phyloP scores from a whole-genome alignment of 768 basidiomycete genomes.

The Boletellus ananas region DNA sequence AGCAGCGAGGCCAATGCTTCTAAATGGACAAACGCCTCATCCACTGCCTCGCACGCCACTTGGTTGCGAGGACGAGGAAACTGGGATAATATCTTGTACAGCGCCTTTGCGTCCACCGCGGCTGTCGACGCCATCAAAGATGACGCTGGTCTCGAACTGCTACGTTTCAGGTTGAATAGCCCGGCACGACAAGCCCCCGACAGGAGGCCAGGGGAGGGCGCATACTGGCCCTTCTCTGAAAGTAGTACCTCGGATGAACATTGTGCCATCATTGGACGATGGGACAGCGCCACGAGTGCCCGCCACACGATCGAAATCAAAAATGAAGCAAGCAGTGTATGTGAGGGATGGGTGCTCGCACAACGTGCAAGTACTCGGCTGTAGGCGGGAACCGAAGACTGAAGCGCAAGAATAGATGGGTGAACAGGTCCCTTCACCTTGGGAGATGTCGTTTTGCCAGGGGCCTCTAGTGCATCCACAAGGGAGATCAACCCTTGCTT shows the following conservation, averaged over 20 bases:
- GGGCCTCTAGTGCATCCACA: slow-evolving; percentile 57
- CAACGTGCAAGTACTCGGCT: slow-evolving; percentile 54
- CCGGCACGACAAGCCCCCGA: slow-evolving; percentile 54
- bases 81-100: slow-evolving; percentile 56
- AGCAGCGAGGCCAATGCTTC: slow-evolving; percentile 54
- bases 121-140: slow-evolving; percentile 43
- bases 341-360: slow-evolving; percentile 49
- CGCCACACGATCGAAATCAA: slow-evolving; percentile 75
- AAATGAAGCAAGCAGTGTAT: slow-evolving; percentile 62
- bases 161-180: slow-evolving; percentile 64
- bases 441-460: slow-evolving; percentile 28
- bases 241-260: slow-evolving; percentile 35
- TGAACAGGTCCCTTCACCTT: slow-evolving; percentile 35
- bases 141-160: slow-evolving; percentile 63
- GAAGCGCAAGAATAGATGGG: slow-evolving; percentile 57
- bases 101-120: slow-evolving; percentile 54
- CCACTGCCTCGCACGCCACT: slow-evolving; percentile 75
- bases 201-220: slow-evolving; percentile 40
- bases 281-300: slow-evolving; percentile 63
- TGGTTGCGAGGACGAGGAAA: slow-evolving; percentile 62
- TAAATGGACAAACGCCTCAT: slow-evolving; percentile 70
- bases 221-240: slow-evolving; percentile 41
- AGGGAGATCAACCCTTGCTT: slow-evolving; percentile 58
- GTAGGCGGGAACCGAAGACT: slow-evolving; percentile 59
- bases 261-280: slow-evolving; percentile 48